Evolutionary conservation across 1,284 basidiomycete species (phyloP).

Genomic region (Apiotrichum porosum): DNA sequence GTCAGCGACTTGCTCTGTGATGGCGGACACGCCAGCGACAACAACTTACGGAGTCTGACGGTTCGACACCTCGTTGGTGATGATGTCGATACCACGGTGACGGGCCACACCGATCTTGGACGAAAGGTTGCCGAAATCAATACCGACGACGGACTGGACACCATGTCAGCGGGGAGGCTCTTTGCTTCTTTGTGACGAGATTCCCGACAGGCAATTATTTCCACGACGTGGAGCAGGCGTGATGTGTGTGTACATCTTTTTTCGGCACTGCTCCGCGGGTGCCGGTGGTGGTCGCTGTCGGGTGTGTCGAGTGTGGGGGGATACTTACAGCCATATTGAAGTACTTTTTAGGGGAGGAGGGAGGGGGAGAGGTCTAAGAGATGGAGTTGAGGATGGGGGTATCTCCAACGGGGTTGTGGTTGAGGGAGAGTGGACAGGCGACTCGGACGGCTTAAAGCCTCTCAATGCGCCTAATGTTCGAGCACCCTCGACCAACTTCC

Average conservation of each 20-base stretch:
- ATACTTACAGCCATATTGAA: constrained; percentile 13
- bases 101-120: constrained; percentile 92
- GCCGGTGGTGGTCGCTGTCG: too few relatives aligned
- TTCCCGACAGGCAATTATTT: not conserved
- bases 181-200: too few relatives aligned
- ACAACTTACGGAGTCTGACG: constrained; percentile 84
- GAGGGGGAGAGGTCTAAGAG: not conserved
- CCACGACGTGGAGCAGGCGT: too few relatives aligned
- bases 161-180: not conserved
- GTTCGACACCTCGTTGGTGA: constrained; percentile 92
- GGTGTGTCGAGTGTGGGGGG: too few relatives aligned
- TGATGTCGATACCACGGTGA: constrained; percentile 90
- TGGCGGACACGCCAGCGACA: too few relatives aligned
- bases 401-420: not conserved
- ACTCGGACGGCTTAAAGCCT: too few relatives aligned
- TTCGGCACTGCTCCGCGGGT: too few relatives aligned
- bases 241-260: too few relatives aligned
- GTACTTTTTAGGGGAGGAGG: not conserved
- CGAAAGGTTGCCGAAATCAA: constrained; percentile 82
- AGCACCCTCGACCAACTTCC: not conserved
- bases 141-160: constrained; percentile 67
- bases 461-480: not conserved
- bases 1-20: constrained; percentile 1
- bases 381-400: not conserved
- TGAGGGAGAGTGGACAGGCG: not conserved